Conservation (phyloP, 2,329 filamentous ascomycete species). For the Tolypocladium ophioglossoides region DNA sequence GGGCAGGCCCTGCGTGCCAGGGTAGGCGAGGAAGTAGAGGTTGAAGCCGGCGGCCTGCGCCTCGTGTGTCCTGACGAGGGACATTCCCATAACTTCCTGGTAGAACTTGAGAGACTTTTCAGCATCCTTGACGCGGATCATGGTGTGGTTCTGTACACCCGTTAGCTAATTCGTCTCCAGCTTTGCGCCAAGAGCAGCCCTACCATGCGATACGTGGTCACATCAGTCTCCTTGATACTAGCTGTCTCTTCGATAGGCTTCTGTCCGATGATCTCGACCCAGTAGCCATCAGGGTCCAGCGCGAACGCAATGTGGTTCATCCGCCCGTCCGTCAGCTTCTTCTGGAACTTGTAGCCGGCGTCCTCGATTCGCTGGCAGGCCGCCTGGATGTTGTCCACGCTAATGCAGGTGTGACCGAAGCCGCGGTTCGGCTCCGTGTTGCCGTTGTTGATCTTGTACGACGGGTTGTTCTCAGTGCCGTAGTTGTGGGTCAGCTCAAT, state of each 20-base stretch:
- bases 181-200: conserved; percentile 5
- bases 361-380: conserved; percentile 85
- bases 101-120: conserved; percentile 70
- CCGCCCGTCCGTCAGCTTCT: conserved; percentile 79
- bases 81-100: conserved; percentile 84
- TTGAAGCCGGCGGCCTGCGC: conserved; percentile 66
- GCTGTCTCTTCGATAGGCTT: conserved; percentile 64
- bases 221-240: conserved; percentile 60
- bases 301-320: conserved; percentile 87
- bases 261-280: conserved; percentile 74
- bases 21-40: conserved; percentile 86
- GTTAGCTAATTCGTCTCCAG: background rate
- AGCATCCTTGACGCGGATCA: conserved; percentile 84
- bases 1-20: conserved; percentile 40
- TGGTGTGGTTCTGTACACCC: conserved; percentile 62
- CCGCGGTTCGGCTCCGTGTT: conserved; percentile 81
- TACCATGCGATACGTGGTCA: conserved; percentile 62
- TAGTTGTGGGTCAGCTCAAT: conserved; percentile 81
- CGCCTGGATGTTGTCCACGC: conserved; percentile 74
- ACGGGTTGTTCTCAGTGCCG: conserved; percentile 76
- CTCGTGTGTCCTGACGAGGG: conserved; percentile 62
- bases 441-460: conserved; percentile 76
- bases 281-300: conserved; percentile 79
- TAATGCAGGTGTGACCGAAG: conserved; percentile 80
- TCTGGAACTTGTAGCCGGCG: conserved; percentile 88